Evolutionary conservation across 306 rosid genomes (phyloP), one percentile per base, ranked within the genome.

Genomic region (Astragalus membranaceus): DNA sequence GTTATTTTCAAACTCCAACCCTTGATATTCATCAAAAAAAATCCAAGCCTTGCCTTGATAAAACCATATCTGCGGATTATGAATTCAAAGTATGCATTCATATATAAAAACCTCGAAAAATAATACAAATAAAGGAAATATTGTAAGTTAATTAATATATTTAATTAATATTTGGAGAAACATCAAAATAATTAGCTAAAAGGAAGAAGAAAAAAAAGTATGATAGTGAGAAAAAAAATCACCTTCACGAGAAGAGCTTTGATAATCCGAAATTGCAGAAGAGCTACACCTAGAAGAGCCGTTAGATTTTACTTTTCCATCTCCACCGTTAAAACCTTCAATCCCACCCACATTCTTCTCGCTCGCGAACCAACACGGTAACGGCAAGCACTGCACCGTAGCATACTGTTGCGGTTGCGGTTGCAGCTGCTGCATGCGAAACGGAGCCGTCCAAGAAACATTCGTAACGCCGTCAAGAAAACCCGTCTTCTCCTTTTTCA

Each of bases 221-320:
- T 0, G 48, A 33, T 0, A 32, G 7, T 0, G 12, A 6, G 0
- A 8, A 47, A 26, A 13, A 17, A 12, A 15, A 39, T 16, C 55
- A 91, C 97, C 97, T 83, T 87, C 92, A 14, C 35, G 83, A 44
- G 91, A 86, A 26, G 82, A 80, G 59, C 84, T 74, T 17, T 29
- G 79, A 39, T 76, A 65, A 48, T 86, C 84, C 0, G 90, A 88
- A 75, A 79, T 66, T 7, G 69, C 77, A 44, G 91, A 81, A 46
- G 95, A 83, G 51, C 88, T 85, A 12, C 87, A 85, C 35, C 75
- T 63, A 0, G 88, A 79, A 33, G 90, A 86, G 3, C 65, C 87
- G 17, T 51, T 66, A 7, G 87, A 84, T 69, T 74, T 67, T 6
- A 52, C 57, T 70, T 80, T 81, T 52, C 30, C 64, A 50, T 41